phyloP scores from a whole-genome alignment of 2,329 filamentous ascomycete genomes.

The Paraphoma sp. region DNA sequence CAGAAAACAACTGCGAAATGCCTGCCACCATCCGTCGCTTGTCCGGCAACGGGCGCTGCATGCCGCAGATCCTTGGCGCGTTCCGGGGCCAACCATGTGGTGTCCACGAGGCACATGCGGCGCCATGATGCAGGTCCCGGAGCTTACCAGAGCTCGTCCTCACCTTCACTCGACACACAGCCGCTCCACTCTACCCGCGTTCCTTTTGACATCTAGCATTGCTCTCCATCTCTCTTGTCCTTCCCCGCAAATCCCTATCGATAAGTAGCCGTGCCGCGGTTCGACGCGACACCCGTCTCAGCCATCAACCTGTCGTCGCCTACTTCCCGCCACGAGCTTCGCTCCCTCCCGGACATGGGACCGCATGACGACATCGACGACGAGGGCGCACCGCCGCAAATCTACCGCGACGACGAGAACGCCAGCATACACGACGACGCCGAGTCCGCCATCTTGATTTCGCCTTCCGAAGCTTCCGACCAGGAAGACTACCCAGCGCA shows the following conservation, averaged over 20 bases:
- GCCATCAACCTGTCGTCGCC: conserved; percentile 34
- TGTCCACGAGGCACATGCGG: conserved; percentile 2
- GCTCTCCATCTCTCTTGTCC: background rate
- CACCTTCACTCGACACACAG: background rate
- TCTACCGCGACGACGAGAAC: conserved; percentile 40
- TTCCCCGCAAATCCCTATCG: conserved; percentile 16
- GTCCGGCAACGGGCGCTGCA: conserved; percentile 5
- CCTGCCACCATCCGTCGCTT: background rate
- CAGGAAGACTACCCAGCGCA: conserved; percentile 28
- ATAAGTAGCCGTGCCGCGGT: conserved; percentile 18
- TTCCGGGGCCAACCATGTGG: conserved; percentile 9
- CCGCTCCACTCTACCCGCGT: background rate
- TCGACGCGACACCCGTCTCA: conserved; percentile 5
- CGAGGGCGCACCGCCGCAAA: conserved; percentile 34
- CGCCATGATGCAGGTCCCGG: conserved; percentile 24
- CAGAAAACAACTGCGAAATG: background rate
- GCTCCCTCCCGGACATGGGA: conserved; percentile 33
- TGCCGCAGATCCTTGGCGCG: background rate
- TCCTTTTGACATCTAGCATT: background rate
- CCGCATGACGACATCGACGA: conserved; percentile 27
- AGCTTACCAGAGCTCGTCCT: conserved; percentile 10
- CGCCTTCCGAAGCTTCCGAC: conserved; percentile 42
- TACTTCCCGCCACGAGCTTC: conserved; percentile 43
- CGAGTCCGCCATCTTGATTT: conserved; percentile 32
- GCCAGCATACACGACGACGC: conserved; percentile 30